A percentile compares a stretch with the other conserved stretches of the same genome.
phyloP scores from a whole-genome alignment of 805 yeast genomes.

The Grigorovia humatica region DNA sequence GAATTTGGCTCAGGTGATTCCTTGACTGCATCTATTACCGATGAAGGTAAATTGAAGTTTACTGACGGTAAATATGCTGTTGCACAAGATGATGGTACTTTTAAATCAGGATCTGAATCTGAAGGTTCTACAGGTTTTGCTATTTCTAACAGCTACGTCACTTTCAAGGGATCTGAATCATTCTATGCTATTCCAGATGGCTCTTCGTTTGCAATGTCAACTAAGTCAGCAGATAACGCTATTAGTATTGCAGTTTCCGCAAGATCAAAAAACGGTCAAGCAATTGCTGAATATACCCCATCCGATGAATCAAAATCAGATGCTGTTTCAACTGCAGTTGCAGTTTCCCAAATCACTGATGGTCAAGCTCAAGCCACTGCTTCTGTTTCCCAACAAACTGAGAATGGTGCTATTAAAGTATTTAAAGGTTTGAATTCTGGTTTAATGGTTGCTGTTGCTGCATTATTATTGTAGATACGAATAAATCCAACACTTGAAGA shows the following conservation, averaged over 20 bases:
- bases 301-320: slow-evolving; percentile 3
- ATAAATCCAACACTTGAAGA: no score
- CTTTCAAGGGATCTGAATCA: slow-evolving; percentile 10
- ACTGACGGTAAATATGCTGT: slow-evolving; percentile 25
- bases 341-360: slow-evolving; percentile 21
- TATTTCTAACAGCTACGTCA: slow-evolving; percentile 14
- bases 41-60: slow-evolving; percentile 24
- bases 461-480: not conserved
- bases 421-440: slow-evolving; percentile 26
- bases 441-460: slow-evolving; percentile 5
- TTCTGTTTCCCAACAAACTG: slow-evolving; percentile 4
- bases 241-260: slow-evolving; percentile 14
- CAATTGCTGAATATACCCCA: slow-evolving; percentile 7
- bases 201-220: slow-evolving; percentile 15
- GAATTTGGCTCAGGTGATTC: slow-evolving; percentile 7
- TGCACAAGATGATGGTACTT: slow-evolving; percentile 16
- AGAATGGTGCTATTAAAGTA: slow-evolving; percentile 3
- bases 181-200: slow-evolving; percentile 33
- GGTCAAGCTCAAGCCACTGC: slow-evolving; percentile 10
- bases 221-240: slow-evolving; percentile 16
- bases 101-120: slow-evolving; percentile 15
- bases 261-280: slow-evolving; percentile 3
- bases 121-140: slow-evolving; percentile 30
- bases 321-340: slow-evolving; percentile 17
- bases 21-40: slow-evolving; percentile 20